A percentile compares a stretch with the other conserved stretches of the same genome.
Evolutionary conservation across 2,329 filamentous ascomycete species (phyloP).

Genomic region (Talaromyces marneffei): DNA sequence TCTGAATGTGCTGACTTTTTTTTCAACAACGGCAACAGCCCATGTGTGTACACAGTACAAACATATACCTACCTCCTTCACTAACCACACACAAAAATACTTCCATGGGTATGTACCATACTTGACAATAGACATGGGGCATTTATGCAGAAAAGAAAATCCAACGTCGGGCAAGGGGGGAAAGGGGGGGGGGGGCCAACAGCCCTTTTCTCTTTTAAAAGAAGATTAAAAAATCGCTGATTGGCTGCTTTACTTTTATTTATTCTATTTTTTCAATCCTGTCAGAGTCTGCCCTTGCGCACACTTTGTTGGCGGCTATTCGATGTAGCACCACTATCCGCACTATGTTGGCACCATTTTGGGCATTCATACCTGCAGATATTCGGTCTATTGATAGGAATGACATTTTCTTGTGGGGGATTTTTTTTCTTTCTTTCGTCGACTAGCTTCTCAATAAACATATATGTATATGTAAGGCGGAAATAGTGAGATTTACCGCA

Average conservation of each 20-base stretch:
- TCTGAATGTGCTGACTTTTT: background rate
- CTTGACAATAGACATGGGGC: conserved; percentile 5
- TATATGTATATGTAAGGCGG: background rate
- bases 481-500: background rate
- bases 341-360: conserved; percentile 23
- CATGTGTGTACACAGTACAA: background rate
- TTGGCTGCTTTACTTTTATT: conserved; percentile 26
- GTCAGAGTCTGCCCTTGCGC: background rate
- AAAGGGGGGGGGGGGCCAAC: no score
- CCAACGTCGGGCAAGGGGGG: conserved; percentile 25
- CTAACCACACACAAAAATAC: background rate
- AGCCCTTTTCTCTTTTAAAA: background rate
- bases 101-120: background rate
- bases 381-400: conserved; percentile 15
- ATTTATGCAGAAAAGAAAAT: conserved; percentile 9
- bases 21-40: background rate
- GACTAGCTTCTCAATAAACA: background rate
- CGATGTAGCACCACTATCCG: conserved; percentile 13
- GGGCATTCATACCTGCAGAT: conserved; percentile 39
- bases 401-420: background rate
- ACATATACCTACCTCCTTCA: background rate
- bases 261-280: conserved; percentile 5
- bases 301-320: background rate
- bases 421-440: background rate
- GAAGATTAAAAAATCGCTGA: conserved; percentile 18